These are phyloP conservation scores for Naganishia sp. DNA, from an alignment of 1,284 basidiomycete genomes.

Conservation along the genomic window DNA sequence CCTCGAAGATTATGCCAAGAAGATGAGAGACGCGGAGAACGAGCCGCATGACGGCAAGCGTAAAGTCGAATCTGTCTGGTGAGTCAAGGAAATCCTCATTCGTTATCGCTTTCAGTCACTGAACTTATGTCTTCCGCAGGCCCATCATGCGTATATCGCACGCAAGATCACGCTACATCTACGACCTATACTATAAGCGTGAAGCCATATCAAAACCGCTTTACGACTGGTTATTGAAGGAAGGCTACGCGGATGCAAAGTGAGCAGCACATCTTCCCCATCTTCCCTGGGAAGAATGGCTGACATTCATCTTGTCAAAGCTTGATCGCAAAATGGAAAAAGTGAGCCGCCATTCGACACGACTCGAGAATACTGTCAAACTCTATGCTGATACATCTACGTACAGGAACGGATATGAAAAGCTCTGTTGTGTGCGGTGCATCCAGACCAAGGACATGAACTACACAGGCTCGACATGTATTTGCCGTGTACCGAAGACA, in stretches of 20 bases:
- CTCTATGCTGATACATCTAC: constrained; percentile 1
- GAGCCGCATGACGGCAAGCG: constrained; percentile 97
- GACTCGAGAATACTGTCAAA: not conserved
- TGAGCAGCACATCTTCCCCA: constrained; percentile 57
- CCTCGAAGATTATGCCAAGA: constrained; percentile 90
- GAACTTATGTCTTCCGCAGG: constrained; percentile 36
- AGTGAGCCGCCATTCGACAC: constrained; percentile 49
- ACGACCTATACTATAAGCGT: constrained; percentile 97
- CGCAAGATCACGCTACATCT: constrained; percentile 92
- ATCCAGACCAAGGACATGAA: constrained; percentile 99
- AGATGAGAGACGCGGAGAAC: constrained; percentile 96
- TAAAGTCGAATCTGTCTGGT: constrained; percentile 93
- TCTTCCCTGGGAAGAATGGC: not conserved
- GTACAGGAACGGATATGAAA: constrained; percentile 81
- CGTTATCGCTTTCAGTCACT: not conserved
- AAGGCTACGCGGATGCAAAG: constrained; percentile 97
- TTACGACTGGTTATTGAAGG: constrained; percentile 97
- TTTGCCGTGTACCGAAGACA: constrained; percentile 95
- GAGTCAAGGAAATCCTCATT: constrained; percentile 27
- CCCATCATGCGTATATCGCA: constrained; percentile 98
- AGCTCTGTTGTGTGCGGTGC: constrained; percentile 93
- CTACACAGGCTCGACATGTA: constrained; percentile 98
- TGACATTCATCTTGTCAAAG: constrained; percentile 56
- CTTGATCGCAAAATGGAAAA: constrained; percentile 99
- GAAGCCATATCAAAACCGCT: constrained; percentile 91